These are phyloP conservation scores for Metarhizium anisopliae DNA, from an alignment of 2,329 filamentous ascomycete species.

Conservation along the genomic window DNA sequence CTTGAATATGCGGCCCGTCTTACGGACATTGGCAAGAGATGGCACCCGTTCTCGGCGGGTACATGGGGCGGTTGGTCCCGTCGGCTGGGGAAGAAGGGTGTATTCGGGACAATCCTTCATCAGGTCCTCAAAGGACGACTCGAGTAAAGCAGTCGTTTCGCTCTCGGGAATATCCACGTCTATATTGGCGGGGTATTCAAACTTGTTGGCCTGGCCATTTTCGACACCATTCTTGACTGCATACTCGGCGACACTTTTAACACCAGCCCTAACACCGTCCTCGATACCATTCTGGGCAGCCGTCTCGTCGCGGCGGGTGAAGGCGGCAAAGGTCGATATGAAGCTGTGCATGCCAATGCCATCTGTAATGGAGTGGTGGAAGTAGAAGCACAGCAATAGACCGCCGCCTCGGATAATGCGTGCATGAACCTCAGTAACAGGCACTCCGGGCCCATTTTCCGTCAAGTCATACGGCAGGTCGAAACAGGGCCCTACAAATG, in stretches of 20 bases:
- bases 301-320: constrained; percentile 9
- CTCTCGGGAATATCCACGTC: constrained; percentile 8
- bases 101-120: constrained; percentile 30
- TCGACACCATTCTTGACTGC: no score
- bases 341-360: constrained; percentile 30
- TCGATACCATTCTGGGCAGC: background rate
- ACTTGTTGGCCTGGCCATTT: background rate
- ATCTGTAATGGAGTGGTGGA: constrained; percentile 34
- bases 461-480: constrained; percentile 4
- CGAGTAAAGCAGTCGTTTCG: constrained; percentile 14
- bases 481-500: constrained; percentile 20
- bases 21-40: constrained; percentile 15
- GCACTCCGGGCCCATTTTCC: constrained; percentile 16
- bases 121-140: constrained; percentile 15
- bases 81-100: constrained; percentile 18
- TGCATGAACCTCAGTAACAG: constrained; percentile 28
- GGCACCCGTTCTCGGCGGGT: constrained; percentile 19
- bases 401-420: constrained; percentile 27
- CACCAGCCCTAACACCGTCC: no score
- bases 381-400: constrained; percentile 28
- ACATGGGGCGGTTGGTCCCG: constrained; percentile 23
- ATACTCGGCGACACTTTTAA: no score
- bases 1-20: constrained; percentile 32
- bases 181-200: constrained; percentile 3
- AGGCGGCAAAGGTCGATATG: constrained; percentile 27